These are phyloP conservation scores for Parachaetomium inaequale DNA, from an alignment of 495 filamentous ascomycete genomes.

Conservation along the genomic window DNA sequence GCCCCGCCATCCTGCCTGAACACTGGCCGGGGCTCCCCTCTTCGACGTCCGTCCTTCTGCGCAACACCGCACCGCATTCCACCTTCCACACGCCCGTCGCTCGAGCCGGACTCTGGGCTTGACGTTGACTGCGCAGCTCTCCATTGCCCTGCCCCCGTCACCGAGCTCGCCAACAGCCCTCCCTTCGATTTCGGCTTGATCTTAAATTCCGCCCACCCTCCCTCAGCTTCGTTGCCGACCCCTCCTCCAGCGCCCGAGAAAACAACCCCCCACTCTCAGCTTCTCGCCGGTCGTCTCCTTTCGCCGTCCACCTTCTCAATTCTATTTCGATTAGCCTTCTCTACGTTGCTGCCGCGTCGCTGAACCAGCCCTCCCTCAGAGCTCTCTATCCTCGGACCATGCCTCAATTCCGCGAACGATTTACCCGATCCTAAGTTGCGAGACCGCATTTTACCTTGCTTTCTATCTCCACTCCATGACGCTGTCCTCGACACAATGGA, in stretches of 20 bases:
- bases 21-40: slow-evolving; percentile 3
- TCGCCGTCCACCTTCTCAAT: neutral
- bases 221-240: neutral
- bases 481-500: slow-evolving; percentile 17
- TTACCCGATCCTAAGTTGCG: neutral
- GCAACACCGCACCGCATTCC: neutral
- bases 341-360: neutral
- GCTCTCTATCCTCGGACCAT: neutral
- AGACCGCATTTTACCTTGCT: neutral
- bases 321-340: neutral
- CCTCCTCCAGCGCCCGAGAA: neutral
- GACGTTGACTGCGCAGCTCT: neutral
- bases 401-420: neutral
- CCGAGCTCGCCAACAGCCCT: neutral
- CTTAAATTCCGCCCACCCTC: neutral
- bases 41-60: neutral
- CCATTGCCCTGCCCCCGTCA: neutral
- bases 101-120: slow-evolving; percentile 4
- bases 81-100: neutral
- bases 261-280: neutral
- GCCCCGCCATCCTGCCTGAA: neutral
- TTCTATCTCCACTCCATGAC: neutral
- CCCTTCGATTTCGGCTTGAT: neutral
- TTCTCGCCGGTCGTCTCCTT: neutral
- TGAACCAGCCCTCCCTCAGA: neutral